Evolutionary conservation across 2,329 filamentous ascomycete species (phyloP), one percentile per base, ranked within the genome.

Genomic region (Boeremia exigua): DNA sequence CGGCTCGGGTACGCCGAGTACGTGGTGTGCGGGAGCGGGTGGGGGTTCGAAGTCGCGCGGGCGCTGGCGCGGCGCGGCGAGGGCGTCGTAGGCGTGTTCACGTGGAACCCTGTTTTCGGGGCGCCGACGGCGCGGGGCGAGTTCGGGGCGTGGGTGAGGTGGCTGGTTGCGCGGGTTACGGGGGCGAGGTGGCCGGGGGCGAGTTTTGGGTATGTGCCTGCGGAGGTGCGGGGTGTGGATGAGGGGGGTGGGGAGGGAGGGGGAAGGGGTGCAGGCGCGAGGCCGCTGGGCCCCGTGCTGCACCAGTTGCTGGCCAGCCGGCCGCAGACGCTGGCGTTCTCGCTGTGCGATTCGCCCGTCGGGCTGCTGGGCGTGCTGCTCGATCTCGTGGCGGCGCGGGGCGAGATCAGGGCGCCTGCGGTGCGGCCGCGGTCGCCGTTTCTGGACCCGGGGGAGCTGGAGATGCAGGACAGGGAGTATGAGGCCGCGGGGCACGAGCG

Each of bases 1-100:
- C 78, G 82, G 27, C 74, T 90, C 6, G 82, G 80, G 1, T 90
- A 90, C 65, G 59, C 76, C 9, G 72, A 79, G 39, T 90, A 88
- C 64, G 75, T 89, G 4, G 81, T 78, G 7, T 83, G 82, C 44
- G 86, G 83, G 33, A 75, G 82, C 0, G 81, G 82, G 12, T 81
- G 77, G 78, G 78, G 77, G 11, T 80, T 79, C 58, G 68, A 70
- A 10, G 73, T 81, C 29, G 75, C 70, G 54, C 74, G 77, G 11
- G 68, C 74, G 14, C 69, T 90, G 8, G 82, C 84, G 1, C 70
- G 79, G 6, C 69, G 75, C 7, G 78, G 84, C 54, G 58, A 76
- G 0, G 69, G 78, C 14, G 82, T 79, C 32, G 88, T 86, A 63
- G 87, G 84, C 0, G 78, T 84, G 1, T 86, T 89, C 70, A 79